These are phyloP conservation scores for Kandelia obovata DNA, from an alignment of 345 rosid species.

Conservation along the genomic window DNA sequence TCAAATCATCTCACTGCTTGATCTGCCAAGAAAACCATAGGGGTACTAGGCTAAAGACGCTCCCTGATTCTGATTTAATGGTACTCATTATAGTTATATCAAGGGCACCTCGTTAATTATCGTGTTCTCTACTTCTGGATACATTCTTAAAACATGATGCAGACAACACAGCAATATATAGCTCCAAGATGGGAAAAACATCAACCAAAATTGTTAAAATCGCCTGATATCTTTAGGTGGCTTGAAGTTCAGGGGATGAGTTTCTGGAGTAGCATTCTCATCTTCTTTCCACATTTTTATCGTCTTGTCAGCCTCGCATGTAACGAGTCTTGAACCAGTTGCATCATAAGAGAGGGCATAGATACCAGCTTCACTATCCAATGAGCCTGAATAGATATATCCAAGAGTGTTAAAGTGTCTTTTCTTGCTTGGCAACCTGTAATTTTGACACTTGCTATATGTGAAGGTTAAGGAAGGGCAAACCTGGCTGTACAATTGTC, in stretches of 20 bases:
- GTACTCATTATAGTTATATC: no score
- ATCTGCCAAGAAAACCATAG: no score
- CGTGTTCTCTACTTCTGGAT: no score
- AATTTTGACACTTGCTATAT: neutral
- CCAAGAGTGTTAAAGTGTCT: neutral
- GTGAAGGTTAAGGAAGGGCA: neutral
- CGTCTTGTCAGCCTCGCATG: conserved; percentile 95
- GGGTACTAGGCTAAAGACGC: no score
- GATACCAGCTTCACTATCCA: conserved; percentile 99
- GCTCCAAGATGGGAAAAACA: neutral
- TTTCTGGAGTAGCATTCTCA: conserved; percentile 82
- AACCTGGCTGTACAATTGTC: conserved; percentile 96
- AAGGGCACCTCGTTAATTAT: no score
- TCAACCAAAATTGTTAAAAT: conserved; percentile 35
- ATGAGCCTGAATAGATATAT: conserved; percentile 53
- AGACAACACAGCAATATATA: neutral
- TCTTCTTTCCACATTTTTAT: conserved; percentile 99
- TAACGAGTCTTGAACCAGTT: conserved; percentile 79
- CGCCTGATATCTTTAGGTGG: conserved; percentile 97
- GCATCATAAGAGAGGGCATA: conserved; percentile 72
- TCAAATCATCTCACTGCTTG: no score
- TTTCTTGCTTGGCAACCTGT: neutral
- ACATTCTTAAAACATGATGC: no score
- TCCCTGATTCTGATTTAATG: no score
- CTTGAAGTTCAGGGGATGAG: conserved; percentile 90